phyloP scores from a whole-genome alignment of 108 stramenopile species.

The Cyclotella baltica region DNA sequence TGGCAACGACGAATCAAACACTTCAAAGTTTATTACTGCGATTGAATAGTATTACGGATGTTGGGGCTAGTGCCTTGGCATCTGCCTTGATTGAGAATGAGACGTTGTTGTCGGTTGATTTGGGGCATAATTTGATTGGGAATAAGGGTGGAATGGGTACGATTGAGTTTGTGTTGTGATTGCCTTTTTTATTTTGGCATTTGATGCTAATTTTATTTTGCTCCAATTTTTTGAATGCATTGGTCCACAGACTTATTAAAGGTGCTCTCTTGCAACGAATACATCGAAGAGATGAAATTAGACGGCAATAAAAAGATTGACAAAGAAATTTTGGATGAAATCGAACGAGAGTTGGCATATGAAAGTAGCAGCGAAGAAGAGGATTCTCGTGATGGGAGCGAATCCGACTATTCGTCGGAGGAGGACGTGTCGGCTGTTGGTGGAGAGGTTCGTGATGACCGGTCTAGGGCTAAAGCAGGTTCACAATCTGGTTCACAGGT shows the following conservation, averaged over 20 bases:
- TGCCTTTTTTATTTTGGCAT: background rate
- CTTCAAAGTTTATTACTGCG: constrained; percentile 7
- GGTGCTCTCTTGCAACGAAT: constrained; percentile 41
- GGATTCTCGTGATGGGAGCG: background rate
- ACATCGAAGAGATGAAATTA: constrained; percentile 24
- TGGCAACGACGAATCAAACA: constrained; percentile 18
- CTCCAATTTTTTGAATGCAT: background rate
- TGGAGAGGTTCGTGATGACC: too few relatives aligned
- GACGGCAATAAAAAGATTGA: constrained; percentile 40
- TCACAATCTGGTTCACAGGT: too few relatives aligned
- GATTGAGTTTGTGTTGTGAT: background rate
- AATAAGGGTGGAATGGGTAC: constrained; percentile 25
- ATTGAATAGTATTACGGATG: constrained; percentile 28
- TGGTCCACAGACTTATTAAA: constrained; percentile 32
- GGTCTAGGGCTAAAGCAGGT: too few relatives aligned
- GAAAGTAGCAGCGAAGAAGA: constrained; percentile 14
- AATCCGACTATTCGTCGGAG: background rate
- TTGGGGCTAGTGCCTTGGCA: constrained; percentile 43
- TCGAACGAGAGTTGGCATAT: constrained; percentile 14
- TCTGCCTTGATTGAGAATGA: constrained; percentile 47
- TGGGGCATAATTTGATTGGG: constrained; percentile 31
- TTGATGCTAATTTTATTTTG: too few relatives aligned
- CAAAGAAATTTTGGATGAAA: constrained; percentile 29
- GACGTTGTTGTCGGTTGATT: constrained; percentile 16
- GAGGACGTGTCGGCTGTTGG: background rate